These are phyloP conservation scores for Aureobasidium sp. DNA, from an alignment of 2,329 filamentous ascomycete species.

Conservation along the genomic window DNA sequence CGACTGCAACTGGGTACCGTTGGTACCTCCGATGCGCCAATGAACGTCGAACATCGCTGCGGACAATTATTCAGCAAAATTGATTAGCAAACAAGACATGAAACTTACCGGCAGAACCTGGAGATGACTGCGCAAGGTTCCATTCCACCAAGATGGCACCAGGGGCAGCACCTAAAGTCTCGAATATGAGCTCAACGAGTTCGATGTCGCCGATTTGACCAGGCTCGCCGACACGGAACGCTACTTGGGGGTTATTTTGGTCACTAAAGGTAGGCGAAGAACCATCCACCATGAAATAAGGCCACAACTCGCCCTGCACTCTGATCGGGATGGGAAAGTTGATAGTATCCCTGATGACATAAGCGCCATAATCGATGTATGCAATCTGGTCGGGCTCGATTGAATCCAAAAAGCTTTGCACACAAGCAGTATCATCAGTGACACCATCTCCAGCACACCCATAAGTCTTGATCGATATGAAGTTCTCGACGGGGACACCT, in stretches of 20 bases:
- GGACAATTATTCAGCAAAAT: background rate
- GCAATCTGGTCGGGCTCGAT: slow-evolving; percentile 47
- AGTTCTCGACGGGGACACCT: slow-evolving; percentile 50
- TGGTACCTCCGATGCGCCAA: slow-evolving; percentile 46
- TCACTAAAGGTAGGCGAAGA: slow-evolving; percentile 36
- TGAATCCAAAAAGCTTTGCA: slow-evolving; percentile 65
- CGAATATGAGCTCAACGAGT: slow-evolving; percentile 65
- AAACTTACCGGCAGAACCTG: slow-evolving; percentile 34
- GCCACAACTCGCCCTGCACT: slow-evolving; percentile 79
- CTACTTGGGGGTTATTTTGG: slow-evolving; percentile 52
- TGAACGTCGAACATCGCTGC: slow-evolving; percentile 54
- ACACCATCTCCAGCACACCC: slow-evolving; percentile 71
- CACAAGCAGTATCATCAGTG: slow-evolving; percentile 75
- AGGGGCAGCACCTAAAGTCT: slow-evolving; percentile 57
- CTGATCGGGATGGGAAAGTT: slow-evolving; percentile 61
- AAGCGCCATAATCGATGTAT: slow-evolving; percentile 53
- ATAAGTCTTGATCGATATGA: slow-evolving; percentile 52
- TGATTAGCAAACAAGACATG: background rate
- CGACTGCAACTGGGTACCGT: slow-evolving; percentile 60
- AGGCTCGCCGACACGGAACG: slow-evolving; percentile 59
- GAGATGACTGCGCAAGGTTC: slow-evolving; percentile 51
- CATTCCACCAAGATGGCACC: slow-evolving; percentile 68
- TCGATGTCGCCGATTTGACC: slow-evolving; percentile 62
- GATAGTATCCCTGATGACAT: slow-evolving; percentile 48
- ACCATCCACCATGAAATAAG: slow-evolving; percentile 72